Evolutionary conservation across 1,284 basidiomycete species (phyloP), one percentile per base, ranked within the genome.

Genomic region (Cystobasidium slooffiae): DNA sequence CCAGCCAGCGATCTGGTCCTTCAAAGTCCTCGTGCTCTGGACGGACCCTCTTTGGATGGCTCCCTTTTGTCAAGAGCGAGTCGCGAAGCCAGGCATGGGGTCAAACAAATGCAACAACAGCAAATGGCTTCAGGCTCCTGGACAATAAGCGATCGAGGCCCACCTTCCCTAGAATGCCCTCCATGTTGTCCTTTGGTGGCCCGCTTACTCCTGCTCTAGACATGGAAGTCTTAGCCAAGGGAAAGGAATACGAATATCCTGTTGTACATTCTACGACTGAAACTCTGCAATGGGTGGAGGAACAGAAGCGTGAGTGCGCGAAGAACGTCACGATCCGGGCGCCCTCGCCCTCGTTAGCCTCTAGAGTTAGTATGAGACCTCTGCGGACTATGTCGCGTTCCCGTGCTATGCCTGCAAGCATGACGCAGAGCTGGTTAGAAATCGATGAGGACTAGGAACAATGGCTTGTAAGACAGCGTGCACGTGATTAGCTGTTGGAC

Each of bases 341-440:
- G 1, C 39, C 56, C 8, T 31, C 31, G 5, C 31, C 31, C 5
- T 31, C 31, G 31, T 31, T 31, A 31, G 31, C 31, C 5, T 59
- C 56, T 5, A 59, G 56, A 43, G 31, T 59, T 1, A 59, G 56
- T 24, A 3, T 59, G 37, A 59, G 56, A n/a, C n/a, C 56, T 14
- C 14, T 59, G 39, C 9, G 56, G 16, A 41, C 22, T 18, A 9
- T 41, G 43, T 39, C 56, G 8, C n/a, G 56, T 31, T 31, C 31
- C n/a, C 56, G 8, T 18, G 37, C 41, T 18, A 46, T n/a, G n/a
- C 68, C 68, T 4, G 24, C 18, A 9, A 58, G 20, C 43, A 20
- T 24, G 24, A 70, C 68, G 3, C 68, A 70, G n/a, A 61, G 56
- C 68, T 70, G 68, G 68, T 46, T 70, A 22, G 68, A 61, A 18